Conservation (phyloP, 495 filamentous ascomycete genomes). For the Annulohypoxylon maeteangense region DNA sequence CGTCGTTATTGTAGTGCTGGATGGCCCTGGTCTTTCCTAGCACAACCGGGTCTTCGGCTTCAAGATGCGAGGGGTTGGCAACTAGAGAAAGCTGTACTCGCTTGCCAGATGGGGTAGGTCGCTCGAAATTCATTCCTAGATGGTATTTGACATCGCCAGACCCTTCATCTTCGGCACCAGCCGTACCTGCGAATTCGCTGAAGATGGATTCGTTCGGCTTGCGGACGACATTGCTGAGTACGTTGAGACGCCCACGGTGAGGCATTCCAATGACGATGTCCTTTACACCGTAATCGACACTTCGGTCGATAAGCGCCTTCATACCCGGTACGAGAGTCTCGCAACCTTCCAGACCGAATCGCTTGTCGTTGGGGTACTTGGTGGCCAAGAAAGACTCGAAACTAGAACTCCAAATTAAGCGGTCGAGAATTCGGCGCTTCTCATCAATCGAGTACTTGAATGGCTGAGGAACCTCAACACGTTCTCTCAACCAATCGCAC, state of each 20-base stretch:
- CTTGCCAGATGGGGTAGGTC: conserved; percentile 97
- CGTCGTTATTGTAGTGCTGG: conserved; percentile 98
- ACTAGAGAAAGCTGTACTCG: conserved; percentile 98
- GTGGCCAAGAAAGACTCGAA: conserved; percentile 94
- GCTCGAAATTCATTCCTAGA: conserved; percentile 99
- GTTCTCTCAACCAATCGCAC: conserved; percentile 97
- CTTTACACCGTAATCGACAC: conserved; percentile 97
- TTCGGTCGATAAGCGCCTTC: conserved; percentile 98
- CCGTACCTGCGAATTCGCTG: conserved; percentile 92
- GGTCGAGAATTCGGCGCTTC: conserved; percentile 96
- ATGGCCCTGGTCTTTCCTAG: conserved; percentile 97
- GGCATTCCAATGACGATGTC: conserved; percentile 99
- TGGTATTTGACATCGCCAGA: conserved; percentile 99
- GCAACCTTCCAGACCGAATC: conserved; percentile 96
- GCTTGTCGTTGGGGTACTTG: conserved; percentile 99
- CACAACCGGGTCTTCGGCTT: conserved; percentile 98
- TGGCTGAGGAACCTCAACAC: conserved; percentile 90
- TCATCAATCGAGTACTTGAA: conserved; percentile 97
- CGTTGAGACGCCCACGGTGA: conserved; percentile 97
- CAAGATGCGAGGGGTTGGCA: conserved; percentile 97
- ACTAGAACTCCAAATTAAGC: conserved; percentile 96
- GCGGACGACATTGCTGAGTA: conserved; percentile 96
- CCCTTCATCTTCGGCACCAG: conserved; percentile 91
- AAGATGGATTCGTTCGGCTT: conserved; percentile 99
- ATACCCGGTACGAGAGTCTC: conserved; percentile 97